phyloP scores from a whole-genome alignment of 2,329 filamentous ascomycete genomes.

The Phialemoniopsis sp. region DNA sequence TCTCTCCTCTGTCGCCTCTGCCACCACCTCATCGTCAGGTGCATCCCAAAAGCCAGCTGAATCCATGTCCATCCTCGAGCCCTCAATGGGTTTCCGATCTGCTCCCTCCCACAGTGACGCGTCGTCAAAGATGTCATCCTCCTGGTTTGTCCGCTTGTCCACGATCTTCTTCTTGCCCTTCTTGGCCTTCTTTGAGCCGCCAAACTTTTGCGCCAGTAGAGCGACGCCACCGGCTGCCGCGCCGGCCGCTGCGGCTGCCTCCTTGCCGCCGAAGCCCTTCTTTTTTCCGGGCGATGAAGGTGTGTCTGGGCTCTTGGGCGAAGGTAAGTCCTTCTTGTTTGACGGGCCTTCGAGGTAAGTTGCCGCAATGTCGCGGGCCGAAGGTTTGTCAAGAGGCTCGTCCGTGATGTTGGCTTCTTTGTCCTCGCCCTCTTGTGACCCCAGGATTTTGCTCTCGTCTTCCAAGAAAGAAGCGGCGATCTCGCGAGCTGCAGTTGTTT shows the following conservation, averaged over 20 bases:
- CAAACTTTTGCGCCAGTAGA: conserved; percentile 28
- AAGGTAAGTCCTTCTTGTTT: conserved; percentile 8
- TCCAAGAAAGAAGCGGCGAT: conserved; percentile 8
- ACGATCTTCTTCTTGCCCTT: conserved; percentile 31
- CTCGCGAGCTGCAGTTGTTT: conserved; percentile 10
- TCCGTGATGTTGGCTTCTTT: conserved; percentile 2
- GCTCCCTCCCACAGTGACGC: conserved; percentile 37
- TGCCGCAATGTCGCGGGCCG: conserved; percentile 16
- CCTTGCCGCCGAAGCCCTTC: conserved; percentile 7
- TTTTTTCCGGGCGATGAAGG: conserved; percentile 2
- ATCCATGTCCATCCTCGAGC: conserved; percentile 13
- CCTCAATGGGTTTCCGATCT: conserved; percentile 27
- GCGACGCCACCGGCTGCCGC: conserved; percentile 23
- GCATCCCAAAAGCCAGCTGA: conserved; percentile 24
- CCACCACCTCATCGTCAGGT: conserved; percentile 6
- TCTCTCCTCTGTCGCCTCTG: conserved; percentile 2
- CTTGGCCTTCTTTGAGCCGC: conserved; percentile 24
- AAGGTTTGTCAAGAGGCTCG: conserved; percentile 1
- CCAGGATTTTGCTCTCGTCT: too few relatives aligned
- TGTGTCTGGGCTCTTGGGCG: too few relatives aligned
- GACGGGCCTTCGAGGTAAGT: conserved; percentile 11
- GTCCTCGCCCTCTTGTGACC: conserved; percentile 3
- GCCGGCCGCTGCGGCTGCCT: conserved; percentile 19
- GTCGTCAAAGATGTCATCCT: conserved; percentile 41
- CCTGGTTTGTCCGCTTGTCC: conserved; percentile 30